Evolutionary conservation across 2,329 filamentous ascomycete genomes (phyloP).

Genomic region (Apiospora rasikravindrae): DNA sequence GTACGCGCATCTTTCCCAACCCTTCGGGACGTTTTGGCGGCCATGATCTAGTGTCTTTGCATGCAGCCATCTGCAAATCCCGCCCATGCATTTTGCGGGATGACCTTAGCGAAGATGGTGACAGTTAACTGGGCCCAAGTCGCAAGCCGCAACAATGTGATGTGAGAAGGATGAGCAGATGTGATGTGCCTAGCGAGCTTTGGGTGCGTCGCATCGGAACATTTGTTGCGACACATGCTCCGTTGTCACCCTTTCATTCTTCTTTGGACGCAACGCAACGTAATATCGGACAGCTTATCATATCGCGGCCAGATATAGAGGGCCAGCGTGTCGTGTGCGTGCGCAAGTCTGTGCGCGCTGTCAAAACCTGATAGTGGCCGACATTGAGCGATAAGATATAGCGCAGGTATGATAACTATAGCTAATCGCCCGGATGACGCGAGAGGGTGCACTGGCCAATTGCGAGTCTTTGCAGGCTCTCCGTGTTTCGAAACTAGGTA

Average conservation of each 20-base stretch:
- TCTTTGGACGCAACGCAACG: background rate
- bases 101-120: background rate
- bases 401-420: background rate
- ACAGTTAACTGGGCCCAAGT: background rate
- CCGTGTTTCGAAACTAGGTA: conserved; percentile 8
- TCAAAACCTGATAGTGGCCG: background rate
- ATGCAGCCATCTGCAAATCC: background rate
- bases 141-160: background rate
- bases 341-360: background rate
- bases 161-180: background rate
- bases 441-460: background rate
- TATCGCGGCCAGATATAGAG: background rate
- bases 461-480: background rate
- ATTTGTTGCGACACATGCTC: conserved; percentile 12
- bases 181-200: background rate
- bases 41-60: background rate
- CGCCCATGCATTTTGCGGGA: background rate
- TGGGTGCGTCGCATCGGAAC: background rate
- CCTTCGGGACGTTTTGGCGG: background rate
- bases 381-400: background rate
- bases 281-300: background rate
- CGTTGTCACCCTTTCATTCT: background rate
- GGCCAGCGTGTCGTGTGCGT: too few relatives aligned
- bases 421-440: background rate
- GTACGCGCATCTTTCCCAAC: background rate